A percentile compares a stretch with the other conserved stretches of the same genome.
These are phyloP conservation scores for Heliamphora exappendiculata DNA, from an alignment of 148 eudicot species.

Conservation along the genomic window DNA sequence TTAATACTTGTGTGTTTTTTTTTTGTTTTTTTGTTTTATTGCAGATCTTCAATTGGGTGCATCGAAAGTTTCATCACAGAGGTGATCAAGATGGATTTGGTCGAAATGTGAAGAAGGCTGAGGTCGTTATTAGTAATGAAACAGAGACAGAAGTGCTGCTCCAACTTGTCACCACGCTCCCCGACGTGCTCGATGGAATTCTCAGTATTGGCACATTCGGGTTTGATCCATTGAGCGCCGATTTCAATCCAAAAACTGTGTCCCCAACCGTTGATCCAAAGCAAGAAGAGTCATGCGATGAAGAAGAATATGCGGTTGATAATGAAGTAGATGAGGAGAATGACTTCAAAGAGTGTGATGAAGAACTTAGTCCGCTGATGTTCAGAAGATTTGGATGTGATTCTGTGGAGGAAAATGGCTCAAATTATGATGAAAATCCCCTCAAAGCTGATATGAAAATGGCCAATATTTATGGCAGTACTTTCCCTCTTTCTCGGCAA, in stretches of 20 bases:
- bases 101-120: slow-evolving; percentile 16
- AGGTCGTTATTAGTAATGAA: not conserved
- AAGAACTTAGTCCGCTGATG: slow-evolving; percentile 15
- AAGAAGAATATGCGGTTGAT: slow-evolving; percentile 6
- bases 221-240: slow-evolving; percentile 31
- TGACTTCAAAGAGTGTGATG: not conserved
- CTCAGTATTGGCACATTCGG: slow-evolving; percentile 59
- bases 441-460: not conserved
- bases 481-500: no score
- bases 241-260: not conserved
- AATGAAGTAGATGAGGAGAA: slow-evolving; percentile 3
- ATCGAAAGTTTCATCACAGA: slow-evolving; percentile 42
- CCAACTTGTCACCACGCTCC: slow-evolving; percentile 16
- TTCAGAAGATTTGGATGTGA: slow-evolving; percentile 4
- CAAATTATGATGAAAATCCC: slow-evolving; percentile 8
- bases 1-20: no score
- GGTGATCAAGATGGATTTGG: no score
- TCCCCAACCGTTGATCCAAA: not conserved
- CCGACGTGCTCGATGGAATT: slow-evolving; percentile 33
- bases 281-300: slow-evolving; percentile 9
- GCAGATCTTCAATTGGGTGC: slow-evolving; percentile 61
- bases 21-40: no score
- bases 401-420: not conserved
- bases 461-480: no score
- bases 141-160: slow-evolving; percentile 10